A percentile compares a stretch with the other conserved stretches of the same genome.
Conservation (phyloP, 306 rosid genomes). For the Prunus padus region DNA sequence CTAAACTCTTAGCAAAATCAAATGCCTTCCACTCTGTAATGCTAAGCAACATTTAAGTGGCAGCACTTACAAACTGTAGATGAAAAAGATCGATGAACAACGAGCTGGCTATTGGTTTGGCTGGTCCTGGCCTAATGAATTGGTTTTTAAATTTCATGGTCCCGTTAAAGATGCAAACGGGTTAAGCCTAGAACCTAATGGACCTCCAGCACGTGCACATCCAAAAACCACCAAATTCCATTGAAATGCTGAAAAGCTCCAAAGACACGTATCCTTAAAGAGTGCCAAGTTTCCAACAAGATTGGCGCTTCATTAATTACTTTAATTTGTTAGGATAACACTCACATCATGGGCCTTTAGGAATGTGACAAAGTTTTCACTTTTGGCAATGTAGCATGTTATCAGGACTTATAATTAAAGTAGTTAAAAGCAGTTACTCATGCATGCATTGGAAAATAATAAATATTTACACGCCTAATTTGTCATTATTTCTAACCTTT, state of each 20-base stretch:
- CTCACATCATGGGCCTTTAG: not conserved
- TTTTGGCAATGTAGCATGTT: not conserved
- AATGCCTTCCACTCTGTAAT: not conserved
- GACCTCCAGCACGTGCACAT: constrained; percentile 6
- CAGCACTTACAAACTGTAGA: not conserved
- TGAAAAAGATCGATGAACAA: not conserved
- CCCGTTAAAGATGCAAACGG: constrained; percentile 3
- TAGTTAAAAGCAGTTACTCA: no score
- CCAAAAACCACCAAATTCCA: not conserved
- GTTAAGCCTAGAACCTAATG: not conserved
- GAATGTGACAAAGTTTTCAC: not conserved
- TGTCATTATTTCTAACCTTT: no score
- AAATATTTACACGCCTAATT: no score
- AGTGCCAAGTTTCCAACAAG: constrained; percentile 3
- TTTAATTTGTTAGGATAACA: not conserved
- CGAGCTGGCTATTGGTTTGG: not conserved
- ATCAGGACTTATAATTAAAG: fast-evolving
- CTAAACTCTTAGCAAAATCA: not conserved
- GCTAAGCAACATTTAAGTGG: not conserved
- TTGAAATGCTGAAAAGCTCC: constrained; percentile 5
- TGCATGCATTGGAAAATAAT: no score
- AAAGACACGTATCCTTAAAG: not conserved
- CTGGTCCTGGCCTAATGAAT: constrained; percentile 3
- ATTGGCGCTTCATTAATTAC: not conserved
- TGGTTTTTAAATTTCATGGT: not conserved